Conservation (phyloP, 2,329 filamentous ascomycete species). For the Fusarium sp. region DNA sequence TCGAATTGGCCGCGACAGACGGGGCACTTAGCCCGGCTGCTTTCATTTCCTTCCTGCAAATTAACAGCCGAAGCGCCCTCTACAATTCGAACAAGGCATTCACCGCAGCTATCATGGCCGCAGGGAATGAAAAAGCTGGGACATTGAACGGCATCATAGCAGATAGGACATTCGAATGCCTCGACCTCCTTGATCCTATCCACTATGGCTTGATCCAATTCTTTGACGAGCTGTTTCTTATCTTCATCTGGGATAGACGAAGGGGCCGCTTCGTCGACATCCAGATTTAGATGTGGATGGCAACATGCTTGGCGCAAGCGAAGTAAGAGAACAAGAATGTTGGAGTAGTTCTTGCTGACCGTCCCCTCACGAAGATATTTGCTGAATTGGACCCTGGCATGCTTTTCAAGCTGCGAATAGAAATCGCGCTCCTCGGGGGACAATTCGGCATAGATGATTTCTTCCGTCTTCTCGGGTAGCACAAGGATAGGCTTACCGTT, state of each 20-base stretch:
- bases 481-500: conserved; percentile 85
- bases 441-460: conserved; percentile 79
- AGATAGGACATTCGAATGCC: conserved; percentile 84
- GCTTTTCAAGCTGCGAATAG: conserved; percentile 79
- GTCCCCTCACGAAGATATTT: conserved; percentile 77
- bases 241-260: conserved; percentile 58
- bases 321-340: conserved; percentile 83
- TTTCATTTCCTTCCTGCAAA: conserved; percentile 71
- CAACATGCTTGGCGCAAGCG: conserved; percentile 80
- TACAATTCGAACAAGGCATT: conserved; percentile 78
- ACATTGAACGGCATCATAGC: conserved; percentile 79
- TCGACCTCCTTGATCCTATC: conserved; percentile 69
- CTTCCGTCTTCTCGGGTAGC: conserved; percentile 80
- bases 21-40: conserved; percentile 73
- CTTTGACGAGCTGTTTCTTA: conserved; percentile 71
- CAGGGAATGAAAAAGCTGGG: conserved; percentile 85
- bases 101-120: conserved; percentile 81
- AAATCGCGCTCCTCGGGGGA: conserved; percentile 78
- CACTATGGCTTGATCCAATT: conserved; percentile 70
- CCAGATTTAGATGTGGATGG: conserved; percentile 48
- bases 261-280: conserved; percentile 50
- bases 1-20: conserved; percentile 78
- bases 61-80: conserved; percentile 68
- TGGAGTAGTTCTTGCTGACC: conserved; percentile 77
- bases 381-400: conserved; percentile 78